Conservation (phyloP, 768 basidiomycete species). For the Kwoniella pini region DNA sequence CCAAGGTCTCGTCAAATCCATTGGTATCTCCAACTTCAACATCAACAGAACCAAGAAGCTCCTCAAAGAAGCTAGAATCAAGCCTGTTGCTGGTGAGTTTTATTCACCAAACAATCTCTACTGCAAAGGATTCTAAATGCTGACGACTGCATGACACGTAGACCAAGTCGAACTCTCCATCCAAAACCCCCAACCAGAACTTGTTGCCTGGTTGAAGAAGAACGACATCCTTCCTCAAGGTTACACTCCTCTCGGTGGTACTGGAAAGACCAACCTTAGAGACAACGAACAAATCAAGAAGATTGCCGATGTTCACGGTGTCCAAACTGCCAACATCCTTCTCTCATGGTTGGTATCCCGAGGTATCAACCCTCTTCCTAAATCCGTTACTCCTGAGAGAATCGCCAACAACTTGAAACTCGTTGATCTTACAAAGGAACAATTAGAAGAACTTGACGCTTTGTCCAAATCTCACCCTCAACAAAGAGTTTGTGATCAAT, state of each 20-base stretch:
- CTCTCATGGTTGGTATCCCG: conserved; percentile 65
- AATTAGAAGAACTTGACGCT: conserved; percentile 40
- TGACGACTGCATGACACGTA: no score
- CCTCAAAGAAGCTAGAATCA: conserved; percentile 25
- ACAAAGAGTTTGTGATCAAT: conserved; percentile 50
- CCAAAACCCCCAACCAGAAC: conserved; percentile 73
- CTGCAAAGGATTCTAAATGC: conserved; percentile 60
- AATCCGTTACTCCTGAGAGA: conserved; percentile 70
- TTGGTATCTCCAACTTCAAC: conserved; percentile 82
- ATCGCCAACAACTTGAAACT: conserved; percentile 66
- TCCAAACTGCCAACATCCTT: conserved; percentile 75
- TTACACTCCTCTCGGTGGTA: conserved; percentile 73
- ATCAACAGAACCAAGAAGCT: conserved; percentile 57
- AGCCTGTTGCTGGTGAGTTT: conserved; percentile 14
- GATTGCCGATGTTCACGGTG: conserved; percentile 65
- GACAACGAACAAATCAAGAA: conserved; percentile 63
- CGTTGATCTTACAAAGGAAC: conserved; percentile 43
- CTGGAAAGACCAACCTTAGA: conserved; percentile 60
- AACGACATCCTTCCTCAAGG: conserved; percentile 66
- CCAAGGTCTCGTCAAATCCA: conserved; percentile 74
- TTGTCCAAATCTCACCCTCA: conserved; percentile 38
- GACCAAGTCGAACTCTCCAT: conserved; percentile 76
- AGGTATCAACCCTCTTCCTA: conserved; percentile 72
- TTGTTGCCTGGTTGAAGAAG: conserved; percentile 62
- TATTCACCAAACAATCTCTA: no score